Conservation (phyloP, 306 rosid species). For the Medicago lupulina region DNA sequence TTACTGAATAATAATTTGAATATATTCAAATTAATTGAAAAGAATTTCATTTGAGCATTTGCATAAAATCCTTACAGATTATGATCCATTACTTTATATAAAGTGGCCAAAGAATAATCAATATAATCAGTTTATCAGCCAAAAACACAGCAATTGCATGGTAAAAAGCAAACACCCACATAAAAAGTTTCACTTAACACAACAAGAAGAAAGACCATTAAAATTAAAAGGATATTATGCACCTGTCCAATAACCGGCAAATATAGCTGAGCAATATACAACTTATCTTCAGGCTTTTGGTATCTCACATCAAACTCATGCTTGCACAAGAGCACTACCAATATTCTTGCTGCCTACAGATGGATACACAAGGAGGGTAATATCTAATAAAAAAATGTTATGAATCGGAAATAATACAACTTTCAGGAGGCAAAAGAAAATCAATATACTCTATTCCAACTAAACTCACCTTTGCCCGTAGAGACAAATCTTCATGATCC, state of each 20-base stretch:
- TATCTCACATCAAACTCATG: conserved; percentile 98
- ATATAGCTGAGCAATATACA: conserved; percentile 96
- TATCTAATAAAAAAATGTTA: conserved; percentile 2
- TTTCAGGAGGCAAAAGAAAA: conserved; percentile 29
- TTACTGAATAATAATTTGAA: conserved; percentile 5
- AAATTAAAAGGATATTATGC: conserved; percentile 5
- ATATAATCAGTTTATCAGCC: neutral
- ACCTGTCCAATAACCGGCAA: conserved; percentile 98
- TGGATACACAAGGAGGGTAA: conserved; percentile 31
- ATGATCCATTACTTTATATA: neutral
- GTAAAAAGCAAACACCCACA: conserved; percentile 8
- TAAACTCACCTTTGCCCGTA: conserved; percentile 78
- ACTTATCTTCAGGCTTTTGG: conserved; percentile 97
- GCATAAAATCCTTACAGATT: neutral
- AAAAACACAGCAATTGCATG: conserved; percentile 1
- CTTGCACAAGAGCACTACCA: conserved; percentile 95
- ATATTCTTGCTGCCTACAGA: conserved; percentile 87
- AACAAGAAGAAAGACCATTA: conserved; percentile 15
- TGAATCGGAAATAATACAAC: conserved; percentile 20
- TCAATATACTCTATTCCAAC: conserved; percentile 25
- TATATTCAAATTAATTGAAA: conserved; percentile 19
- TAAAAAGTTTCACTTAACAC: conserved; percentile 10
- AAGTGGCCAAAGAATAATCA: conserved; percentile 9
- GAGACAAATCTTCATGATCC: conserved; percentile 97
- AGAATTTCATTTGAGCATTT: neutral